phyloP scores from a whole-genome alignment of 768 basidiomycete species.

The Phlebiopsis gigantea region DNA sequence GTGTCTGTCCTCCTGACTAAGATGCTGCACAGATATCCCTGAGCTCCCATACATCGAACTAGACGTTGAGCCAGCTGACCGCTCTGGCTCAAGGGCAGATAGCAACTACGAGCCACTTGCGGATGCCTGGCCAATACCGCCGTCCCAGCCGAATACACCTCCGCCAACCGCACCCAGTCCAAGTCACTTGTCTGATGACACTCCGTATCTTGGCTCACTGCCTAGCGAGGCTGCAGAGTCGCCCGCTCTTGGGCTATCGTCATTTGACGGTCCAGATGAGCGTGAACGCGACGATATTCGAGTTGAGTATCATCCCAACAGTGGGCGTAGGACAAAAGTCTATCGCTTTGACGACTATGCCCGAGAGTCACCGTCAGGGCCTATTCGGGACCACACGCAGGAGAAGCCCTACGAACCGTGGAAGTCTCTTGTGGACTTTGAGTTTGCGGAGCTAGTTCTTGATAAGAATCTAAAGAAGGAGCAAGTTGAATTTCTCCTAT shows the following conservation, averaged over 20 bases:
- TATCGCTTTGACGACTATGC: not conserved
- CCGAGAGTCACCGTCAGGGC: not conserved
- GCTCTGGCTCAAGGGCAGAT: not conserved
- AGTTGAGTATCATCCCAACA: constrained; percentile 5
- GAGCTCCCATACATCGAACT: too few relatives aligned
- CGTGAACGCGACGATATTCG: not conserved
- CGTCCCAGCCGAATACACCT: not conserved
- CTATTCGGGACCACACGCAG: not conserved
- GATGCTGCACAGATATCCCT: too few relatives aligned
- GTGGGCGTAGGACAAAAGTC: not conserved
- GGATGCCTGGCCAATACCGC: not conserved
- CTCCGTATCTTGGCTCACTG: not conserved
- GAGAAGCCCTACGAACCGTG: constrained; percentile 6
- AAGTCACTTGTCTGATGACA: not conserved
- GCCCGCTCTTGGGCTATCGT: too few relatives aligned
- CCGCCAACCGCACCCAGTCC: not conserved
- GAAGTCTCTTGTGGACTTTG: constrained; percentile 8
- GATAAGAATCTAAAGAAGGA: not conserved
- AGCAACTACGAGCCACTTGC: not conserved
- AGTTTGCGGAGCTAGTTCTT: constrained; percentile 12
- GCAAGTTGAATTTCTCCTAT: constrained; percentile 1
- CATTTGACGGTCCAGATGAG: too few relatives aligned
- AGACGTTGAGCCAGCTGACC: too few relatives aligned
- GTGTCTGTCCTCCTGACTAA: too few relatives aligned
- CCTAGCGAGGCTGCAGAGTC: not conserved